Base-by-base conservation (phyloP, 345 rosid species). In the Diplotaxis tenuifolia region DNA sequence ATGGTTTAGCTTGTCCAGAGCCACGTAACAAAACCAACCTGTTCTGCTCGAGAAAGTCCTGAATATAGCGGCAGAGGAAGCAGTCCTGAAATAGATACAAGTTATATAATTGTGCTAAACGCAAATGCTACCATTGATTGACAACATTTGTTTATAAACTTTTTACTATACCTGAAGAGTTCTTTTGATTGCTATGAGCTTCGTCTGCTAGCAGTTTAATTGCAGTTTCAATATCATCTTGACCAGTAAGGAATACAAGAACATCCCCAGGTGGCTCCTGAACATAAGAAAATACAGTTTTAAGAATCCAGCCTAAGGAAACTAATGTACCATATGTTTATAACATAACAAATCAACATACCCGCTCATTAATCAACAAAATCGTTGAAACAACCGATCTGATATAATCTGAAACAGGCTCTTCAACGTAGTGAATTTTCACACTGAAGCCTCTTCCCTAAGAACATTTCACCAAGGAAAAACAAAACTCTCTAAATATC, bases 371-470 rank as follows among this genome's bases (percentile, higher is more conserved):
- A 76, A 95, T 89, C 79, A 82, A 81, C 75, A 83, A 34, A 22
- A 88, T 87, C 11, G 99, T 88, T 81, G 96, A 89, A 71, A 92
- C 92, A 76, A 81, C 82, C 69, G 93, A 85, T 82, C 45, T 84
- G 68, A 89, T 79, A 82, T 95, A 95, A 73, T 92, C 97, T 47
- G 96, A 80, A 59, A 92, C 96, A 62, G 99, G 91, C 77, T 95
- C 99, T 84, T 82, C 93, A 21, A 82, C 82, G 82, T 83, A 95
- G 84, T 88, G 90, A 72, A 89, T 76, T 79, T 84, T 87, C 50
- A 95, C 97, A 65, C 80, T 86, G 81, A 86, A 92, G 72, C 99
- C 96, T 86, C 99, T 89, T 50, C 99, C 99, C 97, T 94, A 81
- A 67, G 77, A 79, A 76, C 21, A 65, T 47, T 57, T 57, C 47